A percentile compares a stretch with the other conserved stretches of the same genome.
Conservation (phyloP, 106 monocot genomes). For the Xerophyta viscosa region DNA sequence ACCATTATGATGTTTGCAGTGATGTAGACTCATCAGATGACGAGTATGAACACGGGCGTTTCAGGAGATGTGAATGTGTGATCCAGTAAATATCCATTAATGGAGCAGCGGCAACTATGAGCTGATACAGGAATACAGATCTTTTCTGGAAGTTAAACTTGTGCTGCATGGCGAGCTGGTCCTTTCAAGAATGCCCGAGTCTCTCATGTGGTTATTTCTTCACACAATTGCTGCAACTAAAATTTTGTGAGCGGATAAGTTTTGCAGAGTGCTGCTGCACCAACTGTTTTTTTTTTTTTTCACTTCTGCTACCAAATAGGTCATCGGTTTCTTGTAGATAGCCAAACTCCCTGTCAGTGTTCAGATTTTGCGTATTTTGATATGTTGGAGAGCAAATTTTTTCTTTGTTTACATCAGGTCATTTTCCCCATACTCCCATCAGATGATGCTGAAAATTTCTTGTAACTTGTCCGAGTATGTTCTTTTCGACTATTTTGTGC, state of each 20-base stretch:
- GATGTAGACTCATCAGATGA: slow-evolving; percentile 12
- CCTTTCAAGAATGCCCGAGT: not conserved
- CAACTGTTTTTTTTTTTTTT: too few species aligned
- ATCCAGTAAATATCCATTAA: slow-evolving; percentile 9
- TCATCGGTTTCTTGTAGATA: too few species aligned
- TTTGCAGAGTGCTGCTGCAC: too few species aligned
- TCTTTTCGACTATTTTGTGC: too few species aligned
- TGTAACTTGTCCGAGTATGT: too few species aligned
- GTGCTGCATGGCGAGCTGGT: not conserved
- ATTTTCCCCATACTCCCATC: too few species aligned
- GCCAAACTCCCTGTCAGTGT: too few species aligned
- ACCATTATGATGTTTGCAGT: slow-evolving; percentile 4
- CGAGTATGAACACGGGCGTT: slow-evolving; percentile 8
- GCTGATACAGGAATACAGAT: not conserved
- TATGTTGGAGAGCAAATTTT: too few species aligned
- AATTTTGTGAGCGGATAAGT: not conserved
- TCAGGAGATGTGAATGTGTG: slow-evolving; percentile 16
- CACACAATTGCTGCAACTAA: not conserved
- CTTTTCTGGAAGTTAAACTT: not conserved
- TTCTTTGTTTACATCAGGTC: too few species aligned
- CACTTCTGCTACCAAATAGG: too few species aligned
- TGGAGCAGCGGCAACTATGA: not conserved
- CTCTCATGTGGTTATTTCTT: not conserved
- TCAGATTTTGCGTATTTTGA: too few species aligned
- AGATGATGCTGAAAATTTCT: too few species aligned